Evolutionary conservation across 805 yeast species (phyloP).

Genomic region (Nakazawaea siamensis): DNA sequence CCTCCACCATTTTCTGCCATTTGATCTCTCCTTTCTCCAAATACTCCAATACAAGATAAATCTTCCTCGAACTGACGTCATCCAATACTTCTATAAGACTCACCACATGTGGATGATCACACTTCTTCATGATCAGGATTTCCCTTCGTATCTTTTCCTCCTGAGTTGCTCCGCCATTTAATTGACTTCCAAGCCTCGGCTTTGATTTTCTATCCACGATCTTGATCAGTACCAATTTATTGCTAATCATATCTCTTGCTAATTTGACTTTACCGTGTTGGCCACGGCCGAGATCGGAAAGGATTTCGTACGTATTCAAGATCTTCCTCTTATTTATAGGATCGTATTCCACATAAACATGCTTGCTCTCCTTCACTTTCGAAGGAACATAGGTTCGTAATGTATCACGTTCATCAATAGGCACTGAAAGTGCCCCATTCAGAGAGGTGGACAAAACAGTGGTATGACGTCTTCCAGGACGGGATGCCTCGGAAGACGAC

Average conservation of each 20-base stretch:
- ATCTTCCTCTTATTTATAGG: conserved; percentile 77
- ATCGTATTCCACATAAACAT: conserved; percentile 78
- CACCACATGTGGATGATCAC: conserved; percentile 90
- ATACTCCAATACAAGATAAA: conserved; percentile 84
- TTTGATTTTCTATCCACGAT: conserved; percentile 72
- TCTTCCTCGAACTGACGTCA: conserved; percentile 74
- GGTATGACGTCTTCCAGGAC: conserved; percentile 2
- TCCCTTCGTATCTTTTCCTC: conserved; percentile 79
- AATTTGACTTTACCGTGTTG: conserved; percentile 97
- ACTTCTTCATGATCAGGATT: conserved; percentile 87
- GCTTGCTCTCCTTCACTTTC: conserved; percentile 74
- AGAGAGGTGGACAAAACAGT: not conserved
- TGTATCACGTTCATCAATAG: conserved; percentile 3
- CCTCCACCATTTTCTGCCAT: conserved; percentile 45
- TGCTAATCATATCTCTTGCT: conserved; percentile 62
- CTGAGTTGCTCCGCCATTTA: conserved; percentile 23
- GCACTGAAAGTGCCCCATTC: not conserved
- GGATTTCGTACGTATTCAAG: conserved; percentile 82
- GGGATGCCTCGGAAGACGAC: not conserved
- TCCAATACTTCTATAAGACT: conserved; percentile 80
- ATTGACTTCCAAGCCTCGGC: conserved; percentile 38
- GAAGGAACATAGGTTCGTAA: conserved; percentile 9
- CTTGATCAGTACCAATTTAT: conserved; percentile 81
- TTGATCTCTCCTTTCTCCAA: conserved; percentile 84
- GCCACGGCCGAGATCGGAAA: conserved; percentile 87